Conservation (phyloP, 805 yeast species). For the Wickerhamiella kazuoi region DNA sequence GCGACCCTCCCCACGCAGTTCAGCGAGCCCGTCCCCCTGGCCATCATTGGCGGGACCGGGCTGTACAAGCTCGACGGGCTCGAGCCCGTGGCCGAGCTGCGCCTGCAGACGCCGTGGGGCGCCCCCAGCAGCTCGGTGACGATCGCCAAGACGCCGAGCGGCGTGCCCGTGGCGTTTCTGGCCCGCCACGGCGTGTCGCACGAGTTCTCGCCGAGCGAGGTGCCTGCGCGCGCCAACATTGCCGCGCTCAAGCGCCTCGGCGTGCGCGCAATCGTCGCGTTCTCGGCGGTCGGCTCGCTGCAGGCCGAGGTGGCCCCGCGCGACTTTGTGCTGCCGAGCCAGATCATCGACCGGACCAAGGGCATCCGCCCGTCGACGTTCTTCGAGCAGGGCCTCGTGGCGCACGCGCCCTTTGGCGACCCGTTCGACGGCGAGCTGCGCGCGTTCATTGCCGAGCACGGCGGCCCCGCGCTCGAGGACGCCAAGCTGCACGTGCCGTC, state of each 20-base stretch:
- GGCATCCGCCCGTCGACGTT: constrained; percentile 82
- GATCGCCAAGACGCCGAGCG: constrained; percentile 55
- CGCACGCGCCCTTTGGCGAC: constrained; percentile 94
- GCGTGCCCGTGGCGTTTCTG: constrained; percentile 79
- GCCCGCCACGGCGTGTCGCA: constrained; percentile 91
- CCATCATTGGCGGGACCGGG: constrained; percentile 98
- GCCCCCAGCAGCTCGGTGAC: constrained; percentile 88
- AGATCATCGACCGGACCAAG: constrained; percentile 91
- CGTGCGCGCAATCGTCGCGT: constrained; percentile 75
- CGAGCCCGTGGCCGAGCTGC: constrained; percentile 67
- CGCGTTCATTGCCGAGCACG: constrained; percentile 37
- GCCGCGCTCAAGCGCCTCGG: constrained; percentile 86
- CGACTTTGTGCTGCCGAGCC: constrained; percentile 93
- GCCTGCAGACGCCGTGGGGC: constrained; percentile 93
- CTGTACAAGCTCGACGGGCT: constrained; percentile 69
- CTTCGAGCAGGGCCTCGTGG: constrained; percentile 85
- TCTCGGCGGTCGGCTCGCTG: constrained; percentile 90
- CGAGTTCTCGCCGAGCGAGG: constrained; percentile 77
- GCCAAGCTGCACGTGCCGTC: constrained; percentile 46
- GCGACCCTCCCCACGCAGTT: constrained; percentile 4
- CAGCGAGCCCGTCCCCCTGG: constrained; percentile 45
- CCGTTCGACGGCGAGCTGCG: constrained; percentile 74
- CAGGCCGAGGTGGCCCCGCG: constrained; percentile 80
- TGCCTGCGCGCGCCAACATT: constrained; percentile 84
- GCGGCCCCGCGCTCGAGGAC: constrained; percentile 17